phyloP scores from a whole-genome alignment of 495 filamentous ascomycete species.

The Penicilliopsis zonata region DNA sequence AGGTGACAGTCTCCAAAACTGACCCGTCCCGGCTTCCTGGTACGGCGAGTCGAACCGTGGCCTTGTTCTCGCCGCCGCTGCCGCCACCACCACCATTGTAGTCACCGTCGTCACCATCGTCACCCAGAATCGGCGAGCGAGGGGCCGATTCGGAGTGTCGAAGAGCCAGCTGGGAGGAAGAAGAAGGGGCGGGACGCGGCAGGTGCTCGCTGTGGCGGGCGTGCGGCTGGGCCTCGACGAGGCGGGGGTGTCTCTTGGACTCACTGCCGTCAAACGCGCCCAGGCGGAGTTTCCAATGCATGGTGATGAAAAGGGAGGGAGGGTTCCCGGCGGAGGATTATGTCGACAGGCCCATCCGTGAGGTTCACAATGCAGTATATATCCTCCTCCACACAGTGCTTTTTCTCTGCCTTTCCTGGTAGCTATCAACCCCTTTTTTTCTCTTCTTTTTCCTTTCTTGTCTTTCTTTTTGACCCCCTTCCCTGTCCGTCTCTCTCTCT shows the following conservation, averaged over 20 bases:
- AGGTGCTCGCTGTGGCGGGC: conserved; percentile 31
- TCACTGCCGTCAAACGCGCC: conserved; percentile 23
- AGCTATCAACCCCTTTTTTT: too few relatives aligned
- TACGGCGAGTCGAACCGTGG: conserved; percentile 5
- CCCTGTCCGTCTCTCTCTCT: too few relatives aligned
- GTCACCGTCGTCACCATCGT: conserved; percentile 8
- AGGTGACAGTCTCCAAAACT: conserved; percentile 5
- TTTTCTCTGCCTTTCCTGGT: too few relatives aligned
- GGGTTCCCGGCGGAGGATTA: too few relatives aligned
- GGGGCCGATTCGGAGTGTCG: conserved; percentile 29
- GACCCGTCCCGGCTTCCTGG: conserved; percentile 5
- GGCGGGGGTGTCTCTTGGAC: conserved; percentile 27
- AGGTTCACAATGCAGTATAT: too few relatives aligned
- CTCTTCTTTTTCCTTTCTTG: too few relatives aligned
- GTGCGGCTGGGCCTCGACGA: conserved; percentile 19
- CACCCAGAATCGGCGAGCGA: conserved; percentile 13
- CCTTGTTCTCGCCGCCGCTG: too few relatives aligned
- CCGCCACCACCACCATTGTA: conserved; percentile 2
- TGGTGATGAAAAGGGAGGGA: conserved; percentile 15
- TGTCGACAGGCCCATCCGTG: conserved; percentile 15
- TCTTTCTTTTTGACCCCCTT: too few relatives aligned
- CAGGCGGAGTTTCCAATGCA: conserved; percentile 38
- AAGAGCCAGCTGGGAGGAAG: conserved; percentile 15
- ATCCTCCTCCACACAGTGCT: too few relatives aligned
- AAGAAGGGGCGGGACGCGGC: conserved; percentile 25